Evolutionary conservation across 163 green algal species (phyloP).

Genomic region (Chlamydomonas reinhardtii): DNA sequence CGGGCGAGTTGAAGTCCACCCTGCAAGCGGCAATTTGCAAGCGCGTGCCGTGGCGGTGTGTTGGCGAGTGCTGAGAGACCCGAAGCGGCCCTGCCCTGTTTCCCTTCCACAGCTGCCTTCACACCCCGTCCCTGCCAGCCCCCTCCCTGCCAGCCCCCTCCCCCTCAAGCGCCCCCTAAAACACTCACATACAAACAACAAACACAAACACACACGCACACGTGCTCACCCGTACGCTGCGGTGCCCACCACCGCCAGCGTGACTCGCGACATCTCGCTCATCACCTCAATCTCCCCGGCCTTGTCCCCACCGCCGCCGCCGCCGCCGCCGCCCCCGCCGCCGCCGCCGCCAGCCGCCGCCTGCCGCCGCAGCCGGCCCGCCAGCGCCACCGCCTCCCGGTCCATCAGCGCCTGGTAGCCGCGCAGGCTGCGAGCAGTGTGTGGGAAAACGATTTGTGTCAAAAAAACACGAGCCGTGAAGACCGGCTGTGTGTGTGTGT

Average conservation of each 20-base stretch:
- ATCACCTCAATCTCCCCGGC: not conserved
- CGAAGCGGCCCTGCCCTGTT: too few species aligned
- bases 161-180: too few species aligned
- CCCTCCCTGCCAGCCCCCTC: too few species aligned
- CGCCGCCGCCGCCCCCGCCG: not conserved
- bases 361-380: not conserved
- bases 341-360: not conserved
- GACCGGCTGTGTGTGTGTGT: too few species aligned
- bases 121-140: too few species aligned
- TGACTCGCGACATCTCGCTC: not conserved
- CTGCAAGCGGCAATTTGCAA: not conserved
- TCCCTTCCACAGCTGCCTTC: too few species aligned
- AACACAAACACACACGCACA: not conserved
- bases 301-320: not conserved
- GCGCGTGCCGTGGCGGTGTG: too few species aligned
- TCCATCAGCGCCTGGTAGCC: conserved; percentile 34
- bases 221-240: conserved; percentile 19
- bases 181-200: too few species aligned
- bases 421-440: not conserved
- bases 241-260: conserved; percentile 27
- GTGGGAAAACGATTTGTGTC: too few species aligned
- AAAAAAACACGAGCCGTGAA: too few species aligned
- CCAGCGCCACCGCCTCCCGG: conserved; percentile 9
- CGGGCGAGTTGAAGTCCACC: conserved; percentile 26
- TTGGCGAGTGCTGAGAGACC: too few species aligned